A percentile compares a stretch with the other conserved stretches of the same genome.
These are phyloP conservation scores for Myxozyma melibiosi DNA, from an alignment of 805 yeast genomes.

Conservation along the genomic window DNA sequence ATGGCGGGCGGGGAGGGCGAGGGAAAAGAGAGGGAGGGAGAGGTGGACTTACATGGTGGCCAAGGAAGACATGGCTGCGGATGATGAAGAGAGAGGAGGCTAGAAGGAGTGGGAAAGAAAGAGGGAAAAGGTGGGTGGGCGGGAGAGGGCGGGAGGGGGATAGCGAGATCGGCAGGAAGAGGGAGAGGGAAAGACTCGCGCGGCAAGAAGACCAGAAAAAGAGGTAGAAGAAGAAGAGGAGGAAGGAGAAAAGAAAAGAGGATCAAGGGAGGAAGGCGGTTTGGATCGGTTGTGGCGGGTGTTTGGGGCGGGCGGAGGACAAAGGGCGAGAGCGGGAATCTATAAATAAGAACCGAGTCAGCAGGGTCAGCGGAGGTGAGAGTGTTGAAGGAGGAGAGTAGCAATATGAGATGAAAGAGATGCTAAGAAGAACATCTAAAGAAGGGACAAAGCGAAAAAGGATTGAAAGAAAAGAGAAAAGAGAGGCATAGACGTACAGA, in stretches of 20 bases:
- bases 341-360: neutral
- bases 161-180: neutral
- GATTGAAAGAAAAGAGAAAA: neutral
- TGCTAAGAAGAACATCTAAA: neutral
- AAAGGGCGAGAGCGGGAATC: neutral
- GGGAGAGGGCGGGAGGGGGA: neutral
- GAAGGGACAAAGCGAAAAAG: neutral
- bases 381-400: no score
- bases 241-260: neutral
- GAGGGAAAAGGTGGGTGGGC: neutral
- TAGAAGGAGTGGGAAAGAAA: neutral
- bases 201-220: neutral
- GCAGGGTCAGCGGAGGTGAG: neutral
- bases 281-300: neutral
- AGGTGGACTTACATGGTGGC: conserved; percentile 3
- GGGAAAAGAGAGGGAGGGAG: neutral
- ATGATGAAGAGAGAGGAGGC: neutral
- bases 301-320: neutral
- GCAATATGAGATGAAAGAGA: neutral
- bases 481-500: conserved; percentile 1
- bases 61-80: conserved; percentile 10
- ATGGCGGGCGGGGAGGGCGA: neutral
- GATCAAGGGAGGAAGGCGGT: neutral
- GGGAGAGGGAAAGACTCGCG: neutral
- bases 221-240: neutral